A percentile compares a stretch with the other conserved stretches of the same genome.
Evolutionary conservation across 176 grass and related monocot genomes (phyloP).

Genomic region (Miscanthus lutarioriparius): DNA sequence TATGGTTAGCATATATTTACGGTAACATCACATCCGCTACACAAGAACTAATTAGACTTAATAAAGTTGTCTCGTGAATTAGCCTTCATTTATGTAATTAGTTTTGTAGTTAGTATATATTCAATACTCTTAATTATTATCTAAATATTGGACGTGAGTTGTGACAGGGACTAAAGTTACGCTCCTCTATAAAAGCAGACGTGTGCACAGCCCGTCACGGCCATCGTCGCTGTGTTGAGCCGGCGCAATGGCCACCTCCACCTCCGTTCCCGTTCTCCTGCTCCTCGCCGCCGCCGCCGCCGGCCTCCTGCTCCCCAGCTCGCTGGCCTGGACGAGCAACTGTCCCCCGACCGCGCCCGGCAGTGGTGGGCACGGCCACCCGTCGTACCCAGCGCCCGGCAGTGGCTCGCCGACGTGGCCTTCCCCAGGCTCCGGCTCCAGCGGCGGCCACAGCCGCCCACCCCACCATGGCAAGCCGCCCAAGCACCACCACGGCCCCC

Average conservation of each 20-base stretch:
- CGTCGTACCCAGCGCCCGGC: slow-evolving; percentile 25
- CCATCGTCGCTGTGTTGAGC: not conserved
- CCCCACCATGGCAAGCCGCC: slow-evolving; percentile 49
- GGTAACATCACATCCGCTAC: too few species aligned
- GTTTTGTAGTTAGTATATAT: too few species aligned
- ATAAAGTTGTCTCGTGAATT: too few species aligned
- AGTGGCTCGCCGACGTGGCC: not conserved
- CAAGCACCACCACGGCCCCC: slow-evolving; percentile 30
- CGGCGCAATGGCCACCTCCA: slow-evolving; percentile 19
- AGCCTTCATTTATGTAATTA: too few species aligned
- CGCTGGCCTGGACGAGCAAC: slow-evolving; percentile 36
- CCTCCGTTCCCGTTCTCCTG: slow-evolving; percentile 11
- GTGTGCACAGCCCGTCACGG: not conserved
- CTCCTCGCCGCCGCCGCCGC: slow-evolving; percentile 22
- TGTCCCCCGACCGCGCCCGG: slow-evolving; percentile 11
- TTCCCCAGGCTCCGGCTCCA: not conserved
- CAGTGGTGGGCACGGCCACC: not conserved
- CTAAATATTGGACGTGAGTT: too few species aligned
- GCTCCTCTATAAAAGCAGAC: slow-evolving; percentile 10
- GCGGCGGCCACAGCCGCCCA: not conserved
- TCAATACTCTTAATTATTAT: too few species aligned
- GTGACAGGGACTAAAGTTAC: too few species aligned
- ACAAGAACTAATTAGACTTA: too few species aligned
- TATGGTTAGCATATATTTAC: too few species aligned
- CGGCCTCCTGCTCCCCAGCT: slow-evolving; percentile 2